A percentile compares a stretch with the other conserved stretches of the same genome.
Conservation (phyloP, 148 eudicot species). For the Heliosperma pusillum region DNA sequence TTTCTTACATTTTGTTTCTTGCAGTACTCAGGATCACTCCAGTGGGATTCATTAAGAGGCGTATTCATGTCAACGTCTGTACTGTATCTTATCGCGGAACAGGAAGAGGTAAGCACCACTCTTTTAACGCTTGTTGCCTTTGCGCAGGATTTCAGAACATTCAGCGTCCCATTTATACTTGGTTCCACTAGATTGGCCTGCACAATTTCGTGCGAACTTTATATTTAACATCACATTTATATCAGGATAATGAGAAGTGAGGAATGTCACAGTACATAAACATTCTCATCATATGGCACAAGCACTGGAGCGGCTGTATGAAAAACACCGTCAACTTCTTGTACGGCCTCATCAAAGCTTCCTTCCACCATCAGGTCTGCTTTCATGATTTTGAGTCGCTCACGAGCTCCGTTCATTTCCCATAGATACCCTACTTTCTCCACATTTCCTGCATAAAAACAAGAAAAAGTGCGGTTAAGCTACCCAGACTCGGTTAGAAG, state of each 20-base stretch:
- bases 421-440: constrained; percentile 67
- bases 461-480: not conserved
- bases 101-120: constrained; percentile 88
- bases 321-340: constrained; percentile 87
- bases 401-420: constrained; percentile 80
- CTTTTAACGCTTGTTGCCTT: constrained; percentile 60
- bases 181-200: constrained; percentile 79
- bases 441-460: constrained; percentile 41
- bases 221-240: not conserved
- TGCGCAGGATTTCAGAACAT: constrained; percentile 76
- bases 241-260: not conserved
- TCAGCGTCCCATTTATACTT: constrained; percentile 69
- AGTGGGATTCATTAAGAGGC: constrained; percentile 83
- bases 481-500: no score
- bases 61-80: constrained; percentile 46
- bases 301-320: constrained; percentile 90
- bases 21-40: constrained; percentile 91
- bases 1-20: constrained; percentile 53
- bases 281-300: constrained; percentile 55
- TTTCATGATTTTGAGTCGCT: constrained; percentile 71
- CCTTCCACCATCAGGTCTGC: constrained; percentile 82
- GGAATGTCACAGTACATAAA: constrained; percentile 40
- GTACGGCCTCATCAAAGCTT: constrained; percentile 70
- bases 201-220: constrained; percentile 10
- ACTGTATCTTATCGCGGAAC: constrained; percentile 81